Percentiles rank a stretch among this genome's conserved stretches.
Evolutionary conservation across 1,284 basidiomycete species (phyloP).

Genomic region (Ustilago esculenta): DNA sequence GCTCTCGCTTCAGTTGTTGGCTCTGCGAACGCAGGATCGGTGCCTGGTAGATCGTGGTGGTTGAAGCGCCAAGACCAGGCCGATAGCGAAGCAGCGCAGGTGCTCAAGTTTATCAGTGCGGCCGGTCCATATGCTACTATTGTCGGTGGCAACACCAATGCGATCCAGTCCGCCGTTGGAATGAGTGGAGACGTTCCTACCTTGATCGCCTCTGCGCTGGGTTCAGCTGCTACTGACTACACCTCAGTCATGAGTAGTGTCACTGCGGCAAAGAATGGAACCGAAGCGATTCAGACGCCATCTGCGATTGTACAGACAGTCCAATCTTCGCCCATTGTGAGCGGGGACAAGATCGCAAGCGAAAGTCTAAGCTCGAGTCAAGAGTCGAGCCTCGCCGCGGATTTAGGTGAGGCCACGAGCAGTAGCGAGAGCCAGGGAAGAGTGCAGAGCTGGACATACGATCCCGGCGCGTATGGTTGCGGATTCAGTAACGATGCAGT

Average conservation of each 20-base stretch:
- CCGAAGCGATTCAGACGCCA: background rate
- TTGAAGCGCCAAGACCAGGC: conserved; percentile 19
- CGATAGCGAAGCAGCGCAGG: conserved; percentile 3
- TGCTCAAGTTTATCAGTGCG: conserved; percentile 35
- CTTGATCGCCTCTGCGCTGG: background rate
- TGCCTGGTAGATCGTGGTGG: conserved; percentile 11
- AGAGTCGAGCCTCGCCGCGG: conserved; percentile 5
- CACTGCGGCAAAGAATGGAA: background rate
- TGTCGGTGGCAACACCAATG: conserved; percentile 17
- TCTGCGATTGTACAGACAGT: conserved; percentile 12
- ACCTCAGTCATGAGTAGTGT: too few relatives aligned
- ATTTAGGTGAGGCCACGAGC: conserved; percentile 4
- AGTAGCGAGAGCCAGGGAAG: background rate
- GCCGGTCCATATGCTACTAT: conserved; percentile 28
- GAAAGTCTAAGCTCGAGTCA: conserved; percentile 10
- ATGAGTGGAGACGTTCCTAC: conserved; percentile 25
- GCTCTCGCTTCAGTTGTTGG: conserved; percentile 11
- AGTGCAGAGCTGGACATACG: conserved; percentile 31
- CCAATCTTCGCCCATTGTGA: conserved; percentile 5
- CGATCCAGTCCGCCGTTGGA: conserved; percentile 28
- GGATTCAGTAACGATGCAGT: conserved; percentile 4
- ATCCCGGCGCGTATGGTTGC: conserved; percentile 42
- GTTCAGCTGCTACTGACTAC: conserved; percentile 1
- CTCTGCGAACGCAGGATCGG: conserved; percentile 4
- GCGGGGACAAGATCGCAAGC: conserved; percentile 23